Conservation (phyloP, 352 stramenopile species). For the Stephanocyclus meneghinianus region DNA sequence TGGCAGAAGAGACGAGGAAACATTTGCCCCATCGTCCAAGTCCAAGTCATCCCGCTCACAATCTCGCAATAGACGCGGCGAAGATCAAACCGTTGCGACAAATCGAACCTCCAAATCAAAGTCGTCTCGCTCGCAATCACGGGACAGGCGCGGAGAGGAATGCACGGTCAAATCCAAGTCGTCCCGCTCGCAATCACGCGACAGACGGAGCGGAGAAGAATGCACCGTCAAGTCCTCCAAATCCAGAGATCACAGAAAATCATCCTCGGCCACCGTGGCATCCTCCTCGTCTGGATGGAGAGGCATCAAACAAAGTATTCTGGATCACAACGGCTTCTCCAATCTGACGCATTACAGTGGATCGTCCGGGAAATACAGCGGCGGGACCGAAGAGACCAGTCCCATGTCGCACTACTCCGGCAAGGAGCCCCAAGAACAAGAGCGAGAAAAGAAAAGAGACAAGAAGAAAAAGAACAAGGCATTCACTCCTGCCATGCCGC, state of each 20-base stretch:
- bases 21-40: not conserved
- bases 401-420: slow-evolving; percentile 22
- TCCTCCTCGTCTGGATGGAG: slow-evolving; percentile 1
- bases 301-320: slow-evolving; percentile 7
- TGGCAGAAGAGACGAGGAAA: not conserved
- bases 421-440: not conserved
- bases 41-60: not conserved
- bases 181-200: not conserved
- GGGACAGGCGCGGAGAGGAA: not conserved
- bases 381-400: slow-evolving; percentile 18
- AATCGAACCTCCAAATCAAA: not conserved
- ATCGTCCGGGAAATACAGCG: slow-evolving; percentile 20
- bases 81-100: not conserved
- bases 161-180: not conserved
- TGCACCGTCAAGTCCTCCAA: not conserved
- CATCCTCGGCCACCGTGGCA: not conserved
- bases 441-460: not conserved
- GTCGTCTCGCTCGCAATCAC: slow-evolving; percentile 1
- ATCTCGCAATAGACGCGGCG: not conserved
- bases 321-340: not conserved
- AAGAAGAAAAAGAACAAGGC: slow-evolving; percentile 13
- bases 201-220: not conserved
- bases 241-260: not conserved
- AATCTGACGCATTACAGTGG: slow-evolving; percentile 13
- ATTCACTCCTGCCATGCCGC: not conserved